Percentiles rank a stretch among this genome's conserved stretches.
phyloP scores from a whole-genome alignment of 2,329 filamentous ascomycete genomes.

The Endoconidiophora polonica region DNA sequence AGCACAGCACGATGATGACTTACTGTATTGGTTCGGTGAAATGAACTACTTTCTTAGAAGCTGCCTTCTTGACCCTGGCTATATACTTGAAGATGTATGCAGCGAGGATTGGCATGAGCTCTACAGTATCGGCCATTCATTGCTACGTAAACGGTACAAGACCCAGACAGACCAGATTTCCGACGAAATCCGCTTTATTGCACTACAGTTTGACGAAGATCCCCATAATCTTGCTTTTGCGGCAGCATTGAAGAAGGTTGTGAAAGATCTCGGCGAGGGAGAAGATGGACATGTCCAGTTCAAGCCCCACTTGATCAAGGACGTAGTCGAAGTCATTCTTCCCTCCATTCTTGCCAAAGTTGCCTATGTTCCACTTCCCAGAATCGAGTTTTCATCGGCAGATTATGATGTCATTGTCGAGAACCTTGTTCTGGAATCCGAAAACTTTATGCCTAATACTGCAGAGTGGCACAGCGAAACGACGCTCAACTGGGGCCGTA shows the following conservation, averaged over 20 bases:
- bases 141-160: slow-evolving; percentile 79
- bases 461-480: slow-evolving; percentile 82
- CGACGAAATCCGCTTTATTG: slow-evolving; percentile 82
- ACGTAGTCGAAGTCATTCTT: slow-evolving; percentile 72
- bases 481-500: slow-evolving; percentile 88
- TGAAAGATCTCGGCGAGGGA: slow-evolving; percentile 75
- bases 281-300: slow-evolving; percentile 69
- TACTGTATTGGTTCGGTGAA: slow-evolving; percentile 76
- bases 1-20: slow-evolving; percentile 70
- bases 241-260: slow-evolving; percentile 62
- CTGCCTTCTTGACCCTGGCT: slow-evolving; percentile 78
- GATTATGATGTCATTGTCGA: slow-evolving; percentile 80
- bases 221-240: slow-evolving; percentile 70
- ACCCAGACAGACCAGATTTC: slow-evolving; percentile 70
- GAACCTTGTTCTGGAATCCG: slow-evolving; percentile 86
- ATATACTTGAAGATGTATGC: slow-evolving; percentile 66
- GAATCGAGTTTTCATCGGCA: slow-evolving; percentile 79
- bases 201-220: slow-evolving; percentile 77
- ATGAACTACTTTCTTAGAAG: slow-evolving; percentile 64
- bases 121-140: slow-evolving; percentile 69
- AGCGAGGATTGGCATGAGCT: slow-evolving; percentile 69
- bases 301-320: slow-evolving; percentile 85
- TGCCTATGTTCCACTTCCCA: slow-evolving; percentile 80
- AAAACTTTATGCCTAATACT: slow-evolving; percentile 91
- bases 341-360: slow-evolving; percentile 69